Evolutionary conservation across 2,329 filamentous ascomycete species (phyloP).

Genomic region (Phoma sp.): DNA sequence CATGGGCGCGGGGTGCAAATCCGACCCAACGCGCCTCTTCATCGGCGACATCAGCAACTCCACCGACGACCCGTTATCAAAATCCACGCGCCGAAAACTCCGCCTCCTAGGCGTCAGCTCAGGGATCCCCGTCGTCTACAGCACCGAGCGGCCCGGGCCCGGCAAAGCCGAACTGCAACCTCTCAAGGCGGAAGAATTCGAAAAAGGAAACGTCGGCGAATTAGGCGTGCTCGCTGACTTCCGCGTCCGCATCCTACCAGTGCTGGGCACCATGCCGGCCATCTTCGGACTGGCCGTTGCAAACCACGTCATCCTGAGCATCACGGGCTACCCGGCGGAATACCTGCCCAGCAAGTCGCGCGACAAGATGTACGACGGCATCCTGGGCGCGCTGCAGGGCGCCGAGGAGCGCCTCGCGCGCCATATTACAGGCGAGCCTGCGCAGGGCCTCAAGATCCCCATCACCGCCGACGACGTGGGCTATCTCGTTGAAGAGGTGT

Average conservation of each 20-base stretch:
- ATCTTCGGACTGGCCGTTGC: conserved; percentile 91
- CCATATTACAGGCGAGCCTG: conserved; percentile 57
- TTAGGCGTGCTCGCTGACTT: conserved; percentile 91
- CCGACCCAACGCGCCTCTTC: conserved; percentile 79
- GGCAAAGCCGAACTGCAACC: conserved; percentile 91
- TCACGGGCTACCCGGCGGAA: conserved; percentile 83
- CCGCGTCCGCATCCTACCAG: conserved; percentile 89
- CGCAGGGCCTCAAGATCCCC: conserved; percentile 77
- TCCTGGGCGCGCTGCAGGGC: conserved; percentile 76
- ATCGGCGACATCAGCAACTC: conserved; percentile 90
- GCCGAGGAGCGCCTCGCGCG: conserved; percentile 77
- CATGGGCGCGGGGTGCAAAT: conserved; percentile 97
- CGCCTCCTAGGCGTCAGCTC: conserved; percentile 77
- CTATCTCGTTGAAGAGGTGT: conserved; percentile 90
- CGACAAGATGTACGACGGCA: conserved; percentile 90
- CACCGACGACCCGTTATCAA: conserved; percentile 86
- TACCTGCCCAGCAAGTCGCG: conserved; percentile 80
- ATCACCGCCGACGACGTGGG: conserved; percentile 81
- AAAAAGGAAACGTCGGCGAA: conserved; percentile 84
- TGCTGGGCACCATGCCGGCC: conserved; percentile 95
- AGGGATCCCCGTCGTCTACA: conserved; percentile 91
- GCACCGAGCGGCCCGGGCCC: conserved; percentile 84
- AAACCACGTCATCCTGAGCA: conserved; percentile 87
- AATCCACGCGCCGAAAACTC: conserved; percentile 79
- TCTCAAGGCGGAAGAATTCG: conserved; percentile 83